Evolutionary conservation across 805 yeast genomes (phyloP).

Genomic region (Lipomyces orientalis): DNA sequence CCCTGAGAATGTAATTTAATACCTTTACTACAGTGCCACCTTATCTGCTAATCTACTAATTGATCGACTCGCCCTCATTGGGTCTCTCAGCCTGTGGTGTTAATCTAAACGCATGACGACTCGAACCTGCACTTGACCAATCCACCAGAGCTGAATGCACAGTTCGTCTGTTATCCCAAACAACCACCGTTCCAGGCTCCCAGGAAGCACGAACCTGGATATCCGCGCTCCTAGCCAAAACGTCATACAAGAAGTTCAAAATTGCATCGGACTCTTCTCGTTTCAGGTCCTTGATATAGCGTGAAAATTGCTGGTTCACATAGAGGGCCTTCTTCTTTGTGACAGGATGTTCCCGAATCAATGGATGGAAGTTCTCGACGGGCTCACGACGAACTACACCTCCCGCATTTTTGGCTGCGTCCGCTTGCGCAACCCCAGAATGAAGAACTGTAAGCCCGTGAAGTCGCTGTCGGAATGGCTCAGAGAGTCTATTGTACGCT

Average conservation of each 20-base stretch:
- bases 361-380: conserved; percentile 63
- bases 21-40: no score
- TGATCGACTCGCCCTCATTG: conserved; percentile 11
- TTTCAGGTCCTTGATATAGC: conserved; percentile 72
- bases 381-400: conserved; percentile 53
- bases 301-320: conserved; percentile 55
- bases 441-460: conserved; percentile 66
- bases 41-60: neutral
- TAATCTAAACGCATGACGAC: conserved; percentile 76
- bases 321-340: conserved; percentile 65
- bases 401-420: conserved; percentile 58
- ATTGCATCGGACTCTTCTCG: conserved; percentile 70
- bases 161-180: conserved; percentile 79
- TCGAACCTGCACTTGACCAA: conserved; percentile 52
- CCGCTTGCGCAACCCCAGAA: conserved; percentile 68
- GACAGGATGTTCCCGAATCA: conserved; percentile 68
- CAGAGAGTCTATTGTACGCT: conserved; percentile 59
- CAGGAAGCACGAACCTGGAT: conserved; percentile 72
- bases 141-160: conserved; percentile 73
- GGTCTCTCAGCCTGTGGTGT: conserved; percentile 81
- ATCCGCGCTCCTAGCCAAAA: conserved; percentile 61
- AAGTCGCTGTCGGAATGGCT: conserved; percentile 54
- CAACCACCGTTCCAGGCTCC: conserved; percentile 72
- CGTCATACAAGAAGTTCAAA: conserved; percentile 58
- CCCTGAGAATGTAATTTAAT: no score